Evolutionary conservation across 139 green algal species (phyloP).

Genomic region (Volvox africanus): DNA sequence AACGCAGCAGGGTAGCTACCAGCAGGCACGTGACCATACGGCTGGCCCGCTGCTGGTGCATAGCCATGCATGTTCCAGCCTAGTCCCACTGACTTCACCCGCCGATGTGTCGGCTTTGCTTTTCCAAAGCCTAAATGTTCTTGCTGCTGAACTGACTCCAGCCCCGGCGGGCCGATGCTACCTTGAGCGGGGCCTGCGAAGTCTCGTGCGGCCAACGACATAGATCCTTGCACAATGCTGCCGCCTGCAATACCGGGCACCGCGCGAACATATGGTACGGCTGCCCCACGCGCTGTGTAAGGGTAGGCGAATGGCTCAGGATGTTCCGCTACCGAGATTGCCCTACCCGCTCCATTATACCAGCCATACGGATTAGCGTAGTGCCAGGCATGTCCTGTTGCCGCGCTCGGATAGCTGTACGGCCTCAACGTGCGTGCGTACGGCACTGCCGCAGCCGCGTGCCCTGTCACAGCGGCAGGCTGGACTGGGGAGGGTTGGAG

Average conservation of each 20-base stretch:
- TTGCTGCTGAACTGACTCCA: not conserved
- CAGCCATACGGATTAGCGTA: slow-evolving; percentile 15
- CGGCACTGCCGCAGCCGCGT: not conserved
- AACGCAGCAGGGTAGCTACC: not conserved
- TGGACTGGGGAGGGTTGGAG: slow-evolving; percentile 4
- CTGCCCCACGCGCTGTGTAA: not conserved
- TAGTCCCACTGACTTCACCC: not conserved
- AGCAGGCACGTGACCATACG: not conserved
- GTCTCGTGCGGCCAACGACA: no score
- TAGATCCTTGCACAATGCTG: not conserved
- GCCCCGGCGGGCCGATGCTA: not conserved
- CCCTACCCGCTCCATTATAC: not conserved
- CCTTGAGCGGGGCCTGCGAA: not conserved
- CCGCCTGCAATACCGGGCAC: not conserved
- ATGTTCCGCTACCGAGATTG: not conserved
- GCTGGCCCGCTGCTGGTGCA: not conserved
- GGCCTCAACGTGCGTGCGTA: not conserved
- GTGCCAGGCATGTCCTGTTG: not conserved
- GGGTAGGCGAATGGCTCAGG: slow-evolving; percentile 10
- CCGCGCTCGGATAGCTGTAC: not conserved
- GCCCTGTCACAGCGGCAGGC: not conserved
- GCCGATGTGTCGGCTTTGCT: not conserved
- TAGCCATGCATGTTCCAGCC: not conserved
- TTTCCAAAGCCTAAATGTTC: not conserved
- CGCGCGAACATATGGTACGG: not conserved